Conservation (phyloP, 164 flowering plant species). For the Euptelea pleiosperma region DNA sequence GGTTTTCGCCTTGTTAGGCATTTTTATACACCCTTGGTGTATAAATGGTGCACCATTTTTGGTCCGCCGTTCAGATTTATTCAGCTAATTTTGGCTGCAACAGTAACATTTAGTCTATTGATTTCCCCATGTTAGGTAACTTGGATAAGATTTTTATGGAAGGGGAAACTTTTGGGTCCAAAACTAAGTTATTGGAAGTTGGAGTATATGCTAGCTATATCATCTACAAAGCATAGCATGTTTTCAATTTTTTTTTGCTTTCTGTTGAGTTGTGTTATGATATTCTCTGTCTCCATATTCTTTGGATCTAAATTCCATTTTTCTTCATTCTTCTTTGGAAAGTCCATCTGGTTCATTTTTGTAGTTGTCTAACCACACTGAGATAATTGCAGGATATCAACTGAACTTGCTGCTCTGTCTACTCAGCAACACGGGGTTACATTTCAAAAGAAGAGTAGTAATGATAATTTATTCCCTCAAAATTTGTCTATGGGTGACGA, state of each 20-base stretch:
- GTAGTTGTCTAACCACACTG: background rate
- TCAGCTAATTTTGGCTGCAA: too few relatives aligned
- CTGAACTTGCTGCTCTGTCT: constrained; percentile 42
- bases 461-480: constrained; percentile 29
- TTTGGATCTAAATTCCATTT: background rate
- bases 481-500: constrained; percentile 26
- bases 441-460: constrained; percentile 33
- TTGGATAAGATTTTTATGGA: too few relatives aligned
- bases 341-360: background rate
- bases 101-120: too few relatives aligned
- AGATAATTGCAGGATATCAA: constrained; percentile 49
- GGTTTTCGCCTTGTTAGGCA: too few relatives aligned
- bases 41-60: too few relatives aligned
- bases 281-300: background rate
- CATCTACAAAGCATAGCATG: too few relatives aligned
- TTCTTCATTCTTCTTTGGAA: background rate
- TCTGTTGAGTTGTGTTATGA: background rate
- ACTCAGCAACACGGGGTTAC: constrained; percentile 39
- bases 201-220: too few relatives aligned
- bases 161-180: too few relatives aligned
- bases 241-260: background rate
- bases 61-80: too few relatives aligned
- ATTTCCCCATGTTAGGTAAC: too few relatives aligned
- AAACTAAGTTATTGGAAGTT: too few relatives aligned
- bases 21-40: too few relatives aligned